Conservation (phyloP, 2,329 filamentous ascomycete genomes). For the Cladosporium halotolerans region DNA sequence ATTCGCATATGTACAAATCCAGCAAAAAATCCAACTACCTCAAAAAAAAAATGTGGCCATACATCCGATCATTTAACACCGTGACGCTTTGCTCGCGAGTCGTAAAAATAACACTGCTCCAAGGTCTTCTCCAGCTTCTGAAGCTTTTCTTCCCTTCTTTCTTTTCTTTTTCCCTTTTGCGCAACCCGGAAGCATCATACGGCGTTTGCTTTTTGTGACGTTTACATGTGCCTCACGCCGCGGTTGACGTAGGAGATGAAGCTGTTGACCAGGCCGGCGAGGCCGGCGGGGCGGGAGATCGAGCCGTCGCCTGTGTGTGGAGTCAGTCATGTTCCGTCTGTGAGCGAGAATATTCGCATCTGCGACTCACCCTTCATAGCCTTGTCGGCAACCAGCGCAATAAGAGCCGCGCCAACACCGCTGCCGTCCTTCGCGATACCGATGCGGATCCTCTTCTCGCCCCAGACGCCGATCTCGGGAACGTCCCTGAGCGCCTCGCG, state of each 20-base stretch:
- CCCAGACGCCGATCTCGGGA: conserved; percentile 67
- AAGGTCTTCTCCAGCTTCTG: too few relatives aligned
- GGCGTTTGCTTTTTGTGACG: too few relatives aligned
- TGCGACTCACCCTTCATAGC: conserved; percentile 29
- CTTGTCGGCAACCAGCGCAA: conserved; percentile 78
- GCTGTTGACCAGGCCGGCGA: conserved; percentile 9
- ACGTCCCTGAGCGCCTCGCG: conserved; percentile 73
- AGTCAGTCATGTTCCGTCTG: neutral
- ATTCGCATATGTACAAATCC: too few relatives aligned
- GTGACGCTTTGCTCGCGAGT: neutral
- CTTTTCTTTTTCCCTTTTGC: too few relatives aligned
- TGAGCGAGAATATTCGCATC: neutral
- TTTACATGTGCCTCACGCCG: conserved; percentile 14
- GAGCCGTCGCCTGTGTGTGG: neutral
- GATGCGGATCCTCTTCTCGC: conserved; percentile 82
- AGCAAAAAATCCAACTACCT: too few relatives aligned
- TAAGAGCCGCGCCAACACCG: conserved; percentile 89
- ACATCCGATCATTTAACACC: neutral
- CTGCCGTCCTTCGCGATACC: conserved; percentile 96
- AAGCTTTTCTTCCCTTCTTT: too few relatives aligned
- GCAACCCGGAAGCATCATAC: too few relatives aligned
- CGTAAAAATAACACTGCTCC: too few relatives aligned
- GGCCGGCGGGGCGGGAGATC: neutral
- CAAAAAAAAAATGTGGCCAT: too few relatives aligned
- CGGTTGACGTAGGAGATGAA: conserved; percentile 18